Evolutionary conservation across 805 yeast genomes (phyloP), one percentile per base, ranked within the genome.

Genomic region (Wickerhamiella spandovensis): DNA sequence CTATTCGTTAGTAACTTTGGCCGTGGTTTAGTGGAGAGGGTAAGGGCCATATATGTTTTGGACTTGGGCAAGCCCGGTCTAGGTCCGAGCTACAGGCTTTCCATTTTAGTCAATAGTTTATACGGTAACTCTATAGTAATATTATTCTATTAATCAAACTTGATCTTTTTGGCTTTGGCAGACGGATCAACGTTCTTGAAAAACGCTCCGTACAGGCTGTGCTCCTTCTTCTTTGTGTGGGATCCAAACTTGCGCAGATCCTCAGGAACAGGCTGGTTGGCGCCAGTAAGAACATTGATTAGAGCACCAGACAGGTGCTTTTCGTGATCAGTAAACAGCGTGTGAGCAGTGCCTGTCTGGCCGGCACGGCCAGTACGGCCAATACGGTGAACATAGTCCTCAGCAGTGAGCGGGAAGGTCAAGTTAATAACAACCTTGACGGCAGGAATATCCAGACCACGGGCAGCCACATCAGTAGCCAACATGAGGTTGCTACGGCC

Each of bases 281-380:
- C 98, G 57, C 94, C 95, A 58, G 95, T 77, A 60, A 92, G 73
- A 42, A 92, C 89, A 64, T 92, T 92, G 70, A 85, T 82, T 58
- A 92, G 72, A 2, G 95, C 97, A 56, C 98, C 97, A 53, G 95
- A 83, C 48, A 92, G 75, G 67, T 90, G 97, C 67, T 92, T 92
- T 66, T 92, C 97, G 62, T 88, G 92, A 57, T 89, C 97, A 7
- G 98, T 92, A 72, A 92, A 92, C 44, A 92, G 73, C 1, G 99
- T 90, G 65, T 89, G 94, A 15, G 99, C 95, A 55, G 80, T 78
- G 63, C 99, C 99, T 1, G 88, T 75, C 67, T 83, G 85, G 41
- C 97, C 97, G 15, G 97, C 98, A 71, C 97, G 81, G 54, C 97
- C 97, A 8, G 97, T 90, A 74, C 97, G 84, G 54, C 97, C 97